Conservation (phyloP, 306 rosid species). For the Vigna trinervia region DNA sequence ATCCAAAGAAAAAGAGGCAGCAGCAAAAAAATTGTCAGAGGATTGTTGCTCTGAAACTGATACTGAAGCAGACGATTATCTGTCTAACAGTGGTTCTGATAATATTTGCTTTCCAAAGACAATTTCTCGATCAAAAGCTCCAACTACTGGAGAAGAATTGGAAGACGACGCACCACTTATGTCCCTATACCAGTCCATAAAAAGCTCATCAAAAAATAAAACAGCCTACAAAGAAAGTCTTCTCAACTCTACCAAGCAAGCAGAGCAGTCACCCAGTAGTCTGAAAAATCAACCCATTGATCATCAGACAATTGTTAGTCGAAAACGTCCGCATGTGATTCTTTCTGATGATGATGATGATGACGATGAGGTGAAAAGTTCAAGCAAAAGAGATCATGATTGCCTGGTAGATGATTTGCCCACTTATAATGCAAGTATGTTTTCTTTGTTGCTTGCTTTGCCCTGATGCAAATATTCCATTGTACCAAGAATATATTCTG, state of each 20-base stretch:
- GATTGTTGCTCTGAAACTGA: slow-evolving; percentile 87
- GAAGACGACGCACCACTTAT: slow-evolving; percentile 61
- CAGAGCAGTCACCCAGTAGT: slow-evolving; percentile 53
- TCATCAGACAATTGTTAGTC: slow-evolving; percentile 55
- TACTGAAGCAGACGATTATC: slow-evolving; percentile 61
- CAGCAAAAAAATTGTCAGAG: slow-evolving; percentile 50
- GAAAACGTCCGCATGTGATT: slow-evolving; percentile 68
- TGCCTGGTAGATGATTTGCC: slow-evolving; percentile 54
- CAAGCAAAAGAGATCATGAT: slow-evolving; percentile 50
- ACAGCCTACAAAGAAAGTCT: slow-evolving; percentile 47
- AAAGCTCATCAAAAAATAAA: slow-evolving; percentile 54
- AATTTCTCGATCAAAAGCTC: slow-evolving; percentile 49
- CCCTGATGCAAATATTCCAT: slow-evolving; percentile 36
- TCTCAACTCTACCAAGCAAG: slow-evolving; percentile 42
- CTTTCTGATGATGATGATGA: slow-evolving; percentile 76
- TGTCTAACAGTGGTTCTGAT: slow-evolving; percentile 54
- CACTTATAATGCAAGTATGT: slow-evolving; percentile 64
- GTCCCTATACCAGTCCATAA: slow-evolving; percentile 55
- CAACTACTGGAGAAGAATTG: slow-evolving; percentile 51
- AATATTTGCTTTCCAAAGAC: slow-evolving; percentile 53
- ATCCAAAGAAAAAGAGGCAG: slow-evolving; percentile 48
- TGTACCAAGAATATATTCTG: slow-evolving; percentile 38
- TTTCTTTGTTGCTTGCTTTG: slow-evolving; percentile 47
- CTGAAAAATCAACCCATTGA: slow-evolving; percentile 50
- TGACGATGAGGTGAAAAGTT: slow-evolving; percentile 48